Evolutionary conservation across 2,329 filamentous ascomycete genomes (phyloP).

Genomic region (Teratosphaeria viscida): DNA sequence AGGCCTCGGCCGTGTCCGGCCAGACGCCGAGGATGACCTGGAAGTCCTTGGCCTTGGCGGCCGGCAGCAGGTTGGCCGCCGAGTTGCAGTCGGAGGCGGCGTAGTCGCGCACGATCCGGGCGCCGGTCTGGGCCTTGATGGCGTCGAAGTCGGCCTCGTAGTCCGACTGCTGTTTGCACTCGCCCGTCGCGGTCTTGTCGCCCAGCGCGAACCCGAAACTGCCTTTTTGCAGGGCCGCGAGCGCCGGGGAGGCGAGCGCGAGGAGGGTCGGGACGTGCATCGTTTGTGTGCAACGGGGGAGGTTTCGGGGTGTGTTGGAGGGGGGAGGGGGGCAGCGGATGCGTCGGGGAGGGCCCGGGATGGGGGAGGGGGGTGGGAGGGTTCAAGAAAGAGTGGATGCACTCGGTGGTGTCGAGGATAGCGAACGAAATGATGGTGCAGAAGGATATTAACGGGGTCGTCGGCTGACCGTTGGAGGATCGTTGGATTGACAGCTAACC

Average conservation of each 20-base stretch:
- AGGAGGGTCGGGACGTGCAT: not conserved
- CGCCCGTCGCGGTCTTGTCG: conserved; percentile 49
- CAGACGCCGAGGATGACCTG: conserved; percentile 62
- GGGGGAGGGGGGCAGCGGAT: not conserved
- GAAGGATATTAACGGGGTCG: not conserved
- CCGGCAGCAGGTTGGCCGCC: conserved; percentile 52
- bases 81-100: conserved; percentile 56
- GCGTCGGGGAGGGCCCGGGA: not conserved
- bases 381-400: not conserved
- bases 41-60: conserved; percentile 54
- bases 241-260: not conserved
- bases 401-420: not conserved
- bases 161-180: conserved; percentile 53
- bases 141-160: conserved; percentile 57
- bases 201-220: conserved; percentile 57
- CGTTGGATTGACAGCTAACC: not conserved
- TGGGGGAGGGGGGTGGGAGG: too few species aligned
- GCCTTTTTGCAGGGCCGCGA: conserved; percentile 18
- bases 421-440: not conserved
- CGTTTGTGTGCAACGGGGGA: too few species aligned
- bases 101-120: conserved; percentile 55
- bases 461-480: not conserved
- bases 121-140: conserved; percentile 41
- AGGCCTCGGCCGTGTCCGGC: conserved; percentile 52
- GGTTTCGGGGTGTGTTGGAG: not conserved